Base-by-base conservation (phyloP, 768 basidiomycete genomes). In the Pulveroboletus sp. region DNA sequence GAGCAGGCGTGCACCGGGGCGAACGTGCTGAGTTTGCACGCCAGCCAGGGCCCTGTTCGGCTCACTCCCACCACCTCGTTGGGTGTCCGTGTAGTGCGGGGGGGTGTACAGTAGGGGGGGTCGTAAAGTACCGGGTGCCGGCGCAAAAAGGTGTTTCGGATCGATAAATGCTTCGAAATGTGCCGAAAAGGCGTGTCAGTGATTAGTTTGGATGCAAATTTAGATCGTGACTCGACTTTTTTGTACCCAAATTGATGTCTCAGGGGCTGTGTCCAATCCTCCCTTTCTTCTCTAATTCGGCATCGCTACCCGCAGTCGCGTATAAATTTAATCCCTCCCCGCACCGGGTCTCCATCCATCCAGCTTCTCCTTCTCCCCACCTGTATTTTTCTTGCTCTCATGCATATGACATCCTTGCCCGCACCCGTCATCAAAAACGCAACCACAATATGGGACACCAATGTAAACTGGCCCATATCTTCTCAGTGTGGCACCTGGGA, bases 401-500 rank as follows among this genome's bases (percentile, higher is more conserved):
- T 65, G 61, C 49, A 55, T 18, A 60, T 52, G 35, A 58, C 55
- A n/a, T 51, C 53, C 15, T 60, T 67, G 61, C 57, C 61, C 0
- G 54, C 54, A 2, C 37, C 68, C 14, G 55, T 81, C 56, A 81
- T 85, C 48, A 76, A 74, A 60, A 81, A 82, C 58, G 80, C 83
- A 21, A 87, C 84, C 2, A 72, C 80, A 48, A 80, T 85, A 35
- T 87, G 84, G 84, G 84, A 86, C 64, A 58, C 75, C 60, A 82
- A 83, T 62, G 71, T 83, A 37, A 71, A 81, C 65, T 88, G 85
- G 85, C 58, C 74, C 21, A 55, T 81, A 39, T 75, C 78, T 63
- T 79, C 79, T 52, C 86, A 88, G 61, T 87, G 86, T 64, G 81
- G 81, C 47, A 74, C 83, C 13, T 88, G 84, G 85, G 82, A 87